Evolutionary conservation across 768 basidiomycete genomes (phyloP), one percentile per base, ranked within the genome.

Genomic region (Mycena epipterygia): DNA sequence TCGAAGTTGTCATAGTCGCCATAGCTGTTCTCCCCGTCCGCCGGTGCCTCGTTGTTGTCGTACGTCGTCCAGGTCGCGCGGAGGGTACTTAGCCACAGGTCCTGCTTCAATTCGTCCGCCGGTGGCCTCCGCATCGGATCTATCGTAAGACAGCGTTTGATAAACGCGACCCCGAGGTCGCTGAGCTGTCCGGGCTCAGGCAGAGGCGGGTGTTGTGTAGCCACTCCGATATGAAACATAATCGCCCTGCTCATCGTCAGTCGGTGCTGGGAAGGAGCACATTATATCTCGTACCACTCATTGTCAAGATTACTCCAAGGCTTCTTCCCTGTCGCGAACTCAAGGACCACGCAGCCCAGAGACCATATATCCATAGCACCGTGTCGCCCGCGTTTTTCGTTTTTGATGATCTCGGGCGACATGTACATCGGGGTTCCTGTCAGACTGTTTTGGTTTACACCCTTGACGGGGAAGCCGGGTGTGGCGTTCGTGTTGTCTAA

Each of bases 361-460:
- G 96, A 95, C 98, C 98, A 99, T 49, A 99, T 92, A 79, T 99
- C 98, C 94, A 98, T 98, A 14, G 97, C 95, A 21, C 98, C 98
- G 72, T 95, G 91, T 58, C 93, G 87, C 30, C 96, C 96, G 17
- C 91, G 86, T 71, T 88, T 92, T 75, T 97, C 95, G 75, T 94
- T 98, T 83, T 97, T 95, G 84, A 99, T 99, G 62, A 98, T 91
- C 79, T 99, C 98, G 2, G 98, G 98, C 7, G 97, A 98, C 95
- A 99, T 98, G 81, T 99, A 99, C 97, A 99, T 99, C 0, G 98
- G 98, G 16, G 98, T 99, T 21, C 96, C 97, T 1, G 97, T 98
- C 37, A 99, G 83, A 74, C 94, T 94, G 81, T 96, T 96, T 78
- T 91, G 91, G 81, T 92, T 85, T 7, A 78, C 80, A 35, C 86